phyloP scores from a whole-genome alignment of 2,329 filamentous ascomycete species.

The Fusarium sp. region DNA sequence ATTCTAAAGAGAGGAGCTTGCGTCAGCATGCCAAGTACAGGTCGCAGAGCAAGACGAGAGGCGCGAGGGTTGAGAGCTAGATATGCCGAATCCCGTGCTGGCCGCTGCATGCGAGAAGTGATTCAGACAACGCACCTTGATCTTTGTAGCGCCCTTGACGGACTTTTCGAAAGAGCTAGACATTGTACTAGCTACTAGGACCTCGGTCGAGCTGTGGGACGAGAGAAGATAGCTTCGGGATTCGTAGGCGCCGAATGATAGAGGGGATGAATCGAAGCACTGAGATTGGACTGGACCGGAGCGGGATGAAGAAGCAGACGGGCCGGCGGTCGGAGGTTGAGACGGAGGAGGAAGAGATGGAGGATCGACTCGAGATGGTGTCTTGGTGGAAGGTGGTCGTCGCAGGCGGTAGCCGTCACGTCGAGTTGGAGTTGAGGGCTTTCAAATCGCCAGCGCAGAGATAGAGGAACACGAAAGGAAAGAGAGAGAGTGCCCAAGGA shows the following conservation, averaged over 20 bases:
- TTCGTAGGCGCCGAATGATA: conserved; percentile 16
- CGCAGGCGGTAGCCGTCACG: conserved; percentile 9
- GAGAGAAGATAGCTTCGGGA: conserved; percentile 8
- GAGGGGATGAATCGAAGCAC: conserved; percentile 23
- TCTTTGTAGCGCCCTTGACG: conserved; percentile 98
- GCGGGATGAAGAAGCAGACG: conserved; percentile 26
- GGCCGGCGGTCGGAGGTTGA: conserved; percentile 14
- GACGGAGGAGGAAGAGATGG: conserved; percentile 8
- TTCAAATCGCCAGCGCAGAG: conserved; percentile 43
- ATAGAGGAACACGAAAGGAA: conserved; percentile 38
- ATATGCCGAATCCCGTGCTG: background rate
- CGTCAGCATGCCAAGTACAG: conserved; percentile 13
- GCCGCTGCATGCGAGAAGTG: background rate
- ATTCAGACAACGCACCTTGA: conserved; percentile 73
- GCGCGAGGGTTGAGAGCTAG: background rate
- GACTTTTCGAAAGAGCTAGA: conserved; percentile 97
- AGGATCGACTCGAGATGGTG: conserved; percentile 7
- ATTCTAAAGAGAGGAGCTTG: conserved; percentile 65
- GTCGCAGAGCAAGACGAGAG: background rate
- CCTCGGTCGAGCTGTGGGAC: conserved; percentile 22
- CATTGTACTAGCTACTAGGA: conserved; percentile 61
- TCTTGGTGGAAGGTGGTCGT: conserved; percentile 19
- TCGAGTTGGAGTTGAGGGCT: conserved; percentile 8
- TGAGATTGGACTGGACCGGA: conserved; percentile 34
- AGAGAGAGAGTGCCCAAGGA: conserved; percentile 32